phyloP scores from a whole-genome alignment of 73 alveolate species.

The Effrenium voratum region DNA sequence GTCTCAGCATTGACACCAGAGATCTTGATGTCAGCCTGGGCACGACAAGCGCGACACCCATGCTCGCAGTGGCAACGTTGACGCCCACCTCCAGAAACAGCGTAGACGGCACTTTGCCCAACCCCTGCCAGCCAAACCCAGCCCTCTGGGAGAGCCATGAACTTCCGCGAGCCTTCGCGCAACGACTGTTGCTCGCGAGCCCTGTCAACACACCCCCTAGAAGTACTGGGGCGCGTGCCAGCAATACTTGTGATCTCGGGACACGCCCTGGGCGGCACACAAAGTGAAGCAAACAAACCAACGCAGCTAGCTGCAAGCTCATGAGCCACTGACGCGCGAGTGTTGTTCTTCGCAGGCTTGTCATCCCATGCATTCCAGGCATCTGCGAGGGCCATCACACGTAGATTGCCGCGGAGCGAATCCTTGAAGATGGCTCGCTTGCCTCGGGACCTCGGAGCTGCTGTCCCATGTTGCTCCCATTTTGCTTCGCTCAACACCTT shows the following conservation, averaged over 20 bases:
- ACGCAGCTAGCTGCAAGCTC: too few species aligned
- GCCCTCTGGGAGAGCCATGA: too few species aligned
- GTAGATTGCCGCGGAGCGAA: constrained; percentile 96
- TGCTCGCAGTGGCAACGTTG: constrained; percentile 96
- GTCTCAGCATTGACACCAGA: constrained; percentile 98
- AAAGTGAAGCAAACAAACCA: too few species aligned
- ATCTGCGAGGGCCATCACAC: constrained; percentile 80
- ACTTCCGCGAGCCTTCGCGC: too few species aligned
- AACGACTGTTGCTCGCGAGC: constrained; percentile 47
- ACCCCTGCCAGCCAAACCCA: too few species aligned
- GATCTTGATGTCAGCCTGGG: constrained; percentile 96
- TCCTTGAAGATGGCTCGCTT: constrained; percentile 97
- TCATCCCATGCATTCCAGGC: constrained; percentile 92
- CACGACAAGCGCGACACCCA: constrained; percentile 95
- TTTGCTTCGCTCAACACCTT: constrained; percentile 98
- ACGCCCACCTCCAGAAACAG: constrained; percentile 98
- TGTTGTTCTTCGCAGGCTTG: constrained; percentile 90
- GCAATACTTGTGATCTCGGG: constrained; percentile 80
- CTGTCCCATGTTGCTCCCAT: constrained; percentile 97
- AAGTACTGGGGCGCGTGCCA: constrained; percentile 40
- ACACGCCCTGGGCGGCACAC: too few species aligned
- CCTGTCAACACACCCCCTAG: constrained; percentile 15
- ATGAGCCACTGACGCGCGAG: too few species aligned
- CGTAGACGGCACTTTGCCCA: constrained; percentile 64
- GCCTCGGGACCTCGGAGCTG: constrained; percentile 97